Evolutionary conservation across 768 basidiomycete species (phyloP).

Genomic region (Mycena vitilis): DNA sequence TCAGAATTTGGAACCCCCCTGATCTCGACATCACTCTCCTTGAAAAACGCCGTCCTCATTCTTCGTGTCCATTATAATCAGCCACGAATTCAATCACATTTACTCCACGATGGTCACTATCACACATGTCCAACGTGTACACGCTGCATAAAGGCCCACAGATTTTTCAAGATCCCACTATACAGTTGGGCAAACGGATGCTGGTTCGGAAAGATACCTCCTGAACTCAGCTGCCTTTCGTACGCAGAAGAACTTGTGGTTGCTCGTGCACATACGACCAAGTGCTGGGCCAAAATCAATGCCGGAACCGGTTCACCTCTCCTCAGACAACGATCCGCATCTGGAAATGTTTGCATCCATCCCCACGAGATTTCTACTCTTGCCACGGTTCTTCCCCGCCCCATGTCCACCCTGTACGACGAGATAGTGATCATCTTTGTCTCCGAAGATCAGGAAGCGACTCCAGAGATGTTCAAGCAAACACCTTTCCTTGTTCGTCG

Average conservation of each 20-base stretch:
- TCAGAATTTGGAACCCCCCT: not conserved
- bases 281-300: constrained; percentile 13
- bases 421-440: constrained; percentile 9
- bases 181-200: constrained; percentile 38
- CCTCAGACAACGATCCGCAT: constrained; percentile 21
- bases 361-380: constrained; percentile 30
- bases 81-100: constrained; percentile 24
- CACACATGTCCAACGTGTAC: constrained; percentile 21
- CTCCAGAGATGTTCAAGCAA: constrained; percentile 22
- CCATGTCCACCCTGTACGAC: constrained; percentile 7
- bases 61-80: constrained; percentile 15
- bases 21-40: constrained; percentile 24
- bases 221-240: constrained; percentile 24
- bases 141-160: constrained; percentile 6
- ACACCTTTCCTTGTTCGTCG: constrained; percentile 33
- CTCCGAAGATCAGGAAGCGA: constrained; percentile 4
- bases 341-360: constrained; percentile 36
- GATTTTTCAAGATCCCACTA: constrained; percentile 29
- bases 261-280: constrained; percentile 6
- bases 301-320: not conserved
- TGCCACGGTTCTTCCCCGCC: constrained; percentile 18
- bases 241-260: constrained; percentile 2
- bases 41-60: not conserved
- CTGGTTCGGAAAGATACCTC: constrained; percentile 38
- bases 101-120: constrained; percentile 11